These are phyloP conservation scores for Quercus berberidifolia DNA, from an alignment of 306 rosid genomes.

Conservation along the genomic window DNA sequence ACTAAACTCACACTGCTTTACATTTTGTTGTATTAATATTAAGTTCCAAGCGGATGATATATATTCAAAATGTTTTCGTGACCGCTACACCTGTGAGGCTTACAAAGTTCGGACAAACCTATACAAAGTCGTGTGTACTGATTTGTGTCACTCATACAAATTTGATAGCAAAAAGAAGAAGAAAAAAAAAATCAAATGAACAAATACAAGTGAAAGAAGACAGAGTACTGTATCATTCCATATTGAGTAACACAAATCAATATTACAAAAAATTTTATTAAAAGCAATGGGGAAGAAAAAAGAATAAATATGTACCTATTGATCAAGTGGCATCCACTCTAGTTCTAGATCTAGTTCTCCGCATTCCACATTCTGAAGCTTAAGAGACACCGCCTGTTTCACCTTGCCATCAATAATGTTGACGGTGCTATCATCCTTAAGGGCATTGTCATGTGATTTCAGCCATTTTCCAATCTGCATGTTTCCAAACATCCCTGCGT, in stretches of 20 bases:
- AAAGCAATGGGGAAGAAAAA: slow-evolving; percentile 15
- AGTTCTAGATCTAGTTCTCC: slow-evolving; percentile 84
- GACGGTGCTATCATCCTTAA: slow-evolving; percentile 69
- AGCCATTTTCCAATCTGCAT: slow-evolving; percentile 99
- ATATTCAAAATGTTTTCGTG: background rate
- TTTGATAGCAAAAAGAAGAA: background rate
- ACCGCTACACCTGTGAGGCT: background rate
- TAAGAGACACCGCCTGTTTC: slow-evolving; percentile 62
- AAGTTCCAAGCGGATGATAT: background rate
- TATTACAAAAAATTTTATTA: slow-evolving; percentile 26
- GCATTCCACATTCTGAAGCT: slow-evolving; percentile 92
- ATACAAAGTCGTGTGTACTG: background rate
- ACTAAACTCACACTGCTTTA: too few species aligned
- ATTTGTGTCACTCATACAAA: background rate
- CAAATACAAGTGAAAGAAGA: slow-evolving; percentile 19
- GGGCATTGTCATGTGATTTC: slow-evolving; percentile 86
- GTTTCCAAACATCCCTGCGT: slow-evolving; percentile 83
- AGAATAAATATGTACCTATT: slow-evolving; percentile 44
- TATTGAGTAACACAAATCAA: background rate
- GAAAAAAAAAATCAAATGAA: background rate
- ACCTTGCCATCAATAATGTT: slow-evolving; percentile 70
- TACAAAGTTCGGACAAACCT: background rate
- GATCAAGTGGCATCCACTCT: slow-evolving; percentile 94
- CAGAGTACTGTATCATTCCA: slow-evolving; percentile 19
- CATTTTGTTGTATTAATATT: background rate